A percentile compares a stretch with the other conserved stretches of the same genome.
These are phyloP conservation scores for Graphiopsis chlorocephala DNA, from an alignment of 2,329 filamentous ascomycete species.

Conservation along the genomic window DNA sequence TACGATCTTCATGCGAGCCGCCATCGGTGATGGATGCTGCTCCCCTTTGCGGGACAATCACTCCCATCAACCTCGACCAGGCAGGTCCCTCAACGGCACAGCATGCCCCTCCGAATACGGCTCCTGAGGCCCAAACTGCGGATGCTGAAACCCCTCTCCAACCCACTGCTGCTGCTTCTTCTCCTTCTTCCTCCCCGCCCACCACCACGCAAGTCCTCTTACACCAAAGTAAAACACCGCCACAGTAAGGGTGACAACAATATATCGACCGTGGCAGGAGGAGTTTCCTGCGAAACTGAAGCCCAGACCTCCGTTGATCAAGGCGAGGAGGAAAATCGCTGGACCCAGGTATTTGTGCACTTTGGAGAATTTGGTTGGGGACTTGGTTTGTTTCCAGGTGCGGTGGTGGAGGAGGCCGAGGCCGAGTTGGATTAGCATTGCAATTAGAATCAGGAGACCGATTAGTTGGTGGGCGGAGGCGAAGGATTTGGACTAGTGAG, in stretches of 20 bases:
- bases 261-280: constrained; percentile 1
- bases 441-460: constrained; percentile 54
- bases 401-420: constrained; percentile 58
- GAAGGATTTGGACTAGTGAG: constrained; percentile 19
- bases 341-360: constrained; percentile 60
- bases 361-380: constrained; percentile 48
- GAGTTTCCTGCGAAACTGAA: constrained; percentile 55
- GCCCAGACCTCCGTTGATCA: constrained; percentile 58
- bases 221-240: constrained; percentile 3
- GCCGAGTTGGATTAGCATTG: constrained; percentile 53
- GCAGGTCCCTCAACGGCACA: constrained; percentile 3
- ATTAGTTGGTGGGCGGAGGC: constrained; percentile 54
- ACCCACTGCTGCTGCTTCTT: background rate
- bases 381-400: constrained; percentile 45
- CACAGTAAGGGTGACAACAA: background rate
- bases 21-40: background rate
- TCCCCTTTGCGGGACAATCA: background rate
- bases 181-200: background rate
- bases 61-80: background rate
- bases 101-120: background rate
- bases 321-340: constrained; percentile 51
- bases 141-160: constrained; percentile 2
- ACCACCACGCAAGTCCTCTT: background rate
- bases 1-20: too few relatives aligned
- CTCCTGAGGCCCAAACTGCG: background rate